Conservation (phyloP, 1,284 basidiomycete species). For the Boletus semigastroideus region DNA sequence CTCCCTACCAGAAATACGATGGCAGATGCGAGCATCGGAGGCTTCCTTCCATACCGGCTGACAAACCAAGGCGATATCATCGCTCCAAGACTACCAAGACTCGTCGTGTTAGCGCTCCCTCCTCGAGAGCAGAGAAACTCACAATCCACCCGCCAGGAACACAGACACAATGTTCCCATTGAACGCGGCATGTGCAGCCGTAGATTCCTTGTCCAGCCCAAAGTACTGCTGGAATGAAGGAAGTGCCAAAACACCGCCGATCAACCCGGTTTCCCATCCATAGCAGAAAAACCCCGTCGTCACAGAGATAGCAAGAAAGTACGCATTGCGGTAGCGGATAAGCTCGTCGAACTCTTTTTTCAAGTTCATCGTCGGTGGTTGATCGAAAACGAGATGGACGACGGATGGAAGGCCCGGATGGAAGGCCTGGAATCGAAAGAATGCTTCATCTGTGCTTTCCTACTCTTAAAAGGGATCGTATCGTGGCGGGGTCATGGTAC, state of each 20-base stretch:
- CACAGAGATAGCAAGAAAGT: constrained; percentile 46
- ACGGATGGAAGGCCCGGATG: too few species aligned
- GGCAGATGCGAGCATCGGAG: constrained; percentile 48
- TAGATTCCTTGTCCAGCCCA: constrained; percentile 39
- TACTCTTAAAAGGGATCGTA: too few species aligned
- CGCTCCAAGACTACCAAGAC: constrained; percentile 40
- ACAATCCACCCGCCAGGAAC: constrained; percentile 59
- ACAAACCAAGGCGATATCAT: constrained; percentile 43
- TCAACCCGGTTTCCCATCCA: constrained; percentile 43
- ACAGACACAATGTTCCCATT: constrained; percentile 59
- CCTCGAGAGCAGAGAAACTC: constrained; percentile 31
- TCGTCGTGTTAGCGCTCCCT: background rate
- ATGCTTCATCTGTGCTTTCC: too few species aligned
- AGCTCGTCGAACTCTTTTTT: constrained; percentile 32
- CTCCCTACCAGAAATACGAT: constrained; percentile 56
- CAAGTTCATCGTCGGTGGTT: constrained; percentile 14
- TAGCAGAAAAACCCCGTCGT: constrained; percentile 49
- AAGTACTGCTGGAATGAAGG: constrained; percentile 49
- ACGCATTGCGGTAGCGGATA: constrained; percentile 43
- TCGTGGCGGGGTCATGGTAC: too few species aligned
- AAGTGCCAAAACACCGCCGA: constrained; percentile 49
- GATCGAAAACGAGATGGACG: background rate
- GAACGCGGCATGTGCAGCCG: constrained; percentile 36
- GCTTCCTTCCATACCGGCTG: constrained; percentile 46
- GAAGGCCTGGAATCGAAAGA: too few species aligned